Conservation (phyloP, 2,329 filamentous ascomycete genomes). For the Colletotrichum euphorbiae region DNA sequence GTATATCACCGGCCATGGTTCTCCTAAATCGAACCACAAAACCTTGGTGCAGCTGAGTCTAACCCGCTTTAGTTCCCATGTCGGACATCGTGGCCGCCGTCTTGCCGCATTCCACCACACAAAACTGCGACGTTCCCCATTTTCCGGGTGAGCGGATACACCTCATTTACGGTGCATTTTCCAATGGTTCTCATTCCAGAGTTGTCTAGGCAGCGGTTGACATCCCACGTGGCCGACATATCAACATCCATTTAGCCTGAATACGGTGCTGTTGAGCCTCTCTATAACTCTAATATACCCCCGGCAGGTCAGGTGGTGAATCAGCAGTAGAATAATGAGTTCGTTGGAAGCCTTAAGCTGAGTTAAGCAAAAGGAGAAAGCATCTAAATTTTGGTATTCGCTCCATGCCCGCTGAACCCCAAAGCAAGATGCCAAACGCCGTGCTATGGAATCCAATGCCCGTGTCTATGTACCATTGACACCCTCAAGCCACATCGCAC, state of each 20-base stretch:
- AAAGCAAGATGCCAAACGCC: not conserved
- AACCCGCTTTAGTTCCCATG: not conserved
- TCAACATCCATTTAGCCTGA: constrained; percentile 30
- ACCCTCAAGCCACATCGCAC: not conserved
- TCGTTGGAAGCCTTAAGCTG: not conserved
- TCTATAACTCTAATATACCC: not conserved
- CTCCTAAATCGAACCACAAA: too few relatives aligned
- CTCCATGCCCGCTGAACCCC: constrained; percentile 18
- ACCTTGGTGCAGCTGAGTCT: not conserved
- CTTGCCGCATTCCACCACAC: constrained; percentile 12
- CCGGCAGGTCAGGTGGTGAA: not conserved
- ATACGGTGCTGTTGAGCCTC: constrained; percentile 22
- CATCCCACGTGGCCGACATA: constrained; percentile 18
- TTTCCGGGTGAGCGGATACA: constrained; percentile 25
- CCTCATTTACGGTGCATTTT: not conserved
- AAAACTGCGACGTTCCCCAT: constrained; percentile 18
- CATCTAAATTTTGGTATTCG: constrained; percentile 25
- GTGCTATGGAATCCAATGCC: not conserved
- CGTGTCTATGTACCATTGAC: not conserved
- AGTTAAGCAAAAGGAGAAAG: too few relatives aligned
- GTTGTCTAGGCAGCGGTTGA: not conserved
- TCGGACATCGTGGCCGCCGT: not conserved
- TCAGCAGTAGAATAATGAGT: not conserved
- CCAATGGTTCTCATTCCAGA: too few relatives aligned
- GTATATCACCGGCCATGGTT: too few relatives aligned